phyloP scores from a whole-genome alignment of 805 yeast genomes.

The Candida koratica region DNA sequence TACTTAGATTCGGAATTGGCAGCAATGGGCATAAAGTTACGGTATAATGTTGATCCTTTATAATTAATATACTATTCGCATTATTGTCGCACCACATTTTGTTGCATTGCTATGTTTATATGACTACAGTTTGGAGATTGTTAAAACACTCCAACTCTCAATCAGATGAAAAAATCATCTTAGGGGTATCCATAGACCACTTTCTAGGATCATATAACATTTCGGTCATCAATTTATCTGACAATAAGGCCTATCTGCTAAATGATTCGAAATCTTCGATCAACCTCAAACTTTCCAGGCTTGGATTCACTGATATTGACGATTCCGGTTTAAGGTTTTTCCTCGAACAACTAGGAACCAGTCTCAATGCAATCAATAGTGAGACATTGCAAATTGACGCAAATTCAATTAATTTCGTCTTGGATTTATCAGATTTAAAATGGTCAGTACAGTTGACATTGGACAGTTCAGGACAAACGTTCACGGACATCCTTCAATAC shows the following conservation, averaged over 20 bases:
- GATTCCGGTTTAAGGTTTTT: slow-evolving; percentile 16
- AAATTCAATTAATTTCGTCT: neutral
- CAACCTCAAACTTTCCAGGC: slow-evolving; percentile 2
- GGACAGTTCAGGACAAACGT: neutral
- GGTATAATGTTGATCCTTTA: slow-evolving; percentile 74
- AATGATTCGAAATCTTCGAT: neutral
- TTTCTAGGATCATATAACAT: neutral
- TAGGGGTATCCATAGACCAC: neutral
- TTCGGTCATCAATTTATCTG: neutral
- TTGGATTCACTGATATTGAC: slow-evolving; percentile 28
- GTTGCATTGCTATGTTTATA: neutral
- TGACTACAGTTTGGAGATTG: neutral
- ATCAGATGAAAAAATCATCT: neutral
- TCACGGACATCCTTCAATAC: neutral
- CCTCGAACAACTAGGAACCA: slow-evolving; percentile 8
- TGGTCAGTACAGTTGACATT: neutral
- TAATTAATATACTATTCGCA: slow-evolving; percentile 47
- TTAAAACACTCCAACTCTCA: neutral
- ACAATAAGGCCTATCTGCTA: neutral
- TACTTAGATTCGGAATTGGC: slow-evolving; percentile 92
- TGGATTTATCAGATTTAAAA: slow-evolving; percentile 2
- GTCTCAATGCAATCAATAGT: neutral
- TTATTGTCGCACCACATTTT: too few relatives aligned
- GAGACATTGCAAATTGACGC: neutral
- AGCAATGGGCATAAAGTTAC: slow-evolving; percentile 96